phyloP scores from a whole-genome alignment of 2,329 filamentous ascomycete genomes.

The Trichoderma gracile region DNA sequence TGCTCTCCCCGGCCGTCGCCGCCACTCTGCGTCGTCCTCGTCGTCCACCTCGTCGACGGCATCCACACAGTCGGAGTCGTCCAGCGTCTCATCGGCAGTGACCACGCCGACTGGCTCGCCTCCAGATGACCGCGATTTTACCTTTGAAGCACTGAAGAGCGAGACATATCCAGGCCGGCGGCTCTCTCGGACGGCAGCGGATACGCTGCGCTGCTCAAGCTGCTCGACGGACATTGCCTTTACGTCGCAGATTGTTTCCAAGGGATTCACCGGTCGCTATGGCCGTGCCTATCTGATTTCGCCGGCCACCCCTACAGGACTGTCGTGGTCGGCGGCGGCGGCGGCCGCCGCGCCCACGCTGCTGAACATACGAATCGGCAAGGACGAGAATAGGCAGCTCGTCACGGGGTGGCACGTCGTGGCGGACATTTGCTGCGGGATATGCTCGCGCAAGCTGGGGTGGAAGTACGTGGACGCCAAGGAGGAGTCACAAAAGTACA shows the following conservation, averaged over 20 bases:
- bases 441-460: slow-evolving; percentile 59
- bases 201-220: slow-evolving; percentile 59
- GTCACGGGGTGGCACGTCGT: slow-evolving; percentile 65
- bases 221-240: slow-evolving; percentile 65
- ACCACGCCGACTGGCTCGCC: slow-evolving; percentile 36
- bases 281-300: slow-evolving; percentile 64
- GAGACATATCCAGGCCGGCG: slow-evolving; percentile 24
- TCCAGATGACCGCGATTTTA: slow-evolving; percentile 27
- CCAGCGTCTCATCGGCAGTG: slow-evolving; percentile 31
- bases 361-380: slow-evolving; percentile 58
- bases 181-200: slow-evolving; percentile 49
- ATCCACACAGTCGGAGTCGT: slow-evolving; percentile 29
- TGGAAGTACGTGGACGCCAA: slow-evolving; percentile 70
- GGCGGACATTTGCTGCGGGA: slow-evolving; percentile 60
- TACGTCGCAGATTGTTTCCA: slow-evolving; percentile 61
- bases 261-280: slow-evolving; percentile 66
- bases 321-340: slow-evolving; percentile 29
- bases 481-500: slow-evolving; percentile 62
- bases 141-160: not conserved
- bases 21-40: slow-evolving; percentile 40
- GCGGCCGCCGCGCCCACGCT: slow-evolving; percentile 40
- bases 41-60: slow-evolving; percentile 22
- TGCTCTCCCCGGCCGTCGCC: slow-evolving; percentile 47
- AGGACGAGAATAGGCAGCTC: slow-evolving; percentile 56
- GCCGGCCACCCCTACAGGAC: slow-evolving; percentile 31